These are phyloP conservation scores for Lasiodiplodia theobromae DNA, from an alignment of 2,329 filamentous ascomycete genomes.

Conservation along the genomic window DNA sequence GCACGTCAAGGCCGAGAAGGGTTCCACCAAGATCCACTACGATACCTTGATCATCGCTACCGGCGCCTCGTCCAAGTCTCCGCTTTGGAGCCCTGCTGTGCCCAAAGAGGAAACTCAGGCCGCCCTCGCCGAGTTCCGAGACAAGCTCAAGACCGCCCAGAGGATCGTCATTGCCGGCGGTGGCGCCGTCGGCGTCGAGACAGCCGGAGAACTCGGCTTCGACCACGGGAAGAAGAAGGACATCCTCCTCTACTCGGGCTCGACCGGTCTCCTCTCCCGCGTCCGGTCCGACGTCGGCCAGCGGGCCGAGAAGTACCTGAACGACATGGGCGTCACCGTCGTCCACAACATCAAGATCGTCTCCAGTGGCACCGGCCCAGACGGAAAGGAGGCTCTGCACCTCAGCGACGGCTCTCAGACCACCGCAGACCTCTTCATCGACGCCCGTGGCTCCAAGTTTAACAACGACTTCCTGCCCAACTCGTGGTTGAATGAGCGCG, in stretches of 20 bases:
- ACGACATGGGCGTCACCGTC: constrained; percentile 38
- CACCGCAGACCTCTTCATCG: constrained; percentile 40
- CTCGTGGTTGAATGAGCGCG: constrained; percentile 37
- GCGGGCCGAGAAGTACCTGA: constrained; percentile 41
- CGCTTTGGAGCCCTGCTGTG: constrained; percentile 44
- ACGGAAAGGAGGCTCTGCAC: constrained; percentile 53
- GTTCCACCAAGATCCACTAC: constrained; percentile 34
- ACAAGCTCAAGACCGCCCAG: constrained; percentile 37
- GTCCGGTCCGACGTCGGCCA: constrained; percentile 33
- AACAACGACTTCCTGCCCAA: constrained; percentile 40
- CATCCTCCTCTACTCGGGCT: constrained; percentile 43
- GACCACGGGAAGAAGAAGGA: constrained; percentile 28
- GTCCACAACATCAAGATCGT: constrained; percentile 36
- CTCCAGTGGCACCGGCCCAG: constrained; percentile 44
- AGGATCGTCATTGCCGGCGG: constrained; percentile 45
- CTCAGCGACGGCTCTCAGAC: constrained; percentile 60
- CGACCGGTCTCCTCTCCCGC: constrained; percentile 36
- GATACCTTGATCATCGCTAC: constrained; percentile 46
- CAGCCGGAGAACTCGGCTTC: constrained; percentile 45
- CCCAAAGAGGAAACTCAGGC: constrained; percentile 44
- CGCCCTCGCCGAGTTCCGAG: constrained; percentile 40
- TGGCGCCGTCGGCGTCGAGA: constrained; percentile 45
- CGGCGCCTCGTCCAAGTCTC: constrained; percentile 41
- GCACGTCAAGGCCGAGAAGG: neutral
- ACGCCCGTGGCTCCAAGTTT: constrained; percentile 39